These are phyloP conservation scores for Danielozyma ontarioensis DNA, from an alignment of 805 yeast species.

Conservation along the genomic window DNA sequence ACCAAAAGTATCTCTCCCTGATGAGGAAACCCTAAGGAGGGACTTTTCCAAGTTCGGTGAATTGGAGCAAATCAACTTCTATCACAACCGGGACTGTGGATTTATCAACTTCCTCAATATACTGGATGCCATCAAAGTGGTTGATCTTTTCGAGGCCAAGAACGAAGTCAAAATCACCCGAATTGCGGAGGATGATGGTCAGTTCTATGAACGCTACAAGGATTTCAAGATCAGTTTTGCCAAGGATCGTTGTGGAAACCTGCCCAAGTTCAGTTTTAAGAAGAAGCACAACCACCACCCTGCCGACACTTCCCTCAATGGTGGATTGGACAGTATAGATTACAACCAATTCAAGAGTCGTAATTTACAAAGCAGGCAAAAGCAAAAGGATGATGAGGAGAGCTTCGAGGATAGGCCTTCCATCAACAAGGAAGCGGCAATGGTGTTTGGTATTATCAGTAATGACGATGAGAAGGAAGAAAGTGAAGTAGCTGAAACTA, in stretches of 20 bases:
- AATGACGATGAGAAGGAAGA: conserved; percentile 4
- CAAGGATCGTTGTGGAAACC: conserved; percentile 78
- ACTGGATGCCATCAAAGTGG: conserved; percentile 56
- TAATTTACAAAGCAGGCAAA: not conserved
- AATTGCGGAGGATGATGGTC: conserved; percentile 29
- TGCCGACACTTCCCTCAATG: conserved; percentile 9
- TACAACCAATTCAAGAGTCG: not conserved
- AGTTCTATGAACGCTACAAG: conserved; percentile 40
- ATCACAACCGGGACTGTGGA: conserved; percentile 66
- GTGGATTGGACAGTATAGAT: not conserved
- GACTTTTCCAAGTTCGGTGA: conserved; percentile 67
- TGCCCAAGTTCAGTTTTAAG: conserved; percentile 47
- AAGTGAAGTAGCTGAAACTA: conserved; percentile 3
- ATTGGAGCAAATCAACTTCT: conserved; percentile 70
- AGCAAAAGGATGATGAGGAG: conserved; percentile 5
- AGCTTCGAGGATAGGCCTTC: conserved; percentile 14
- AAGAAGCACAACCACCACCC: conserved; percentile 32
- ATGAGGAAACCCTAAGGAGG: conserved; percentile 44
- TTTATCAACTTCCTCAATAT: conserved; percentile 69
- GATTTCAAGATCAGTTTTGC: conserved; percentile 63
- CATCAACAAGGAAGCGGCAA: conserved; percentile 37
- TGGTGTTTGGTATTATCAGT: conserved; percentile 41
- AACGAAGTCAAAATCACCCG: conserved; percentile 24
- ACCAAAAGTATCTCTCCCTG: conserved; percentile 17
- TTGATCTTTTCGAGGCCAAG: conserved; percentile 47